A percentile compares a stretch with the other conserved stretches of the same genome.
These are phyloP conservation scores for Linaria vulgaris DNA, from an alignment of 257 asterid species.

Conservation along the genomic window DNA sequence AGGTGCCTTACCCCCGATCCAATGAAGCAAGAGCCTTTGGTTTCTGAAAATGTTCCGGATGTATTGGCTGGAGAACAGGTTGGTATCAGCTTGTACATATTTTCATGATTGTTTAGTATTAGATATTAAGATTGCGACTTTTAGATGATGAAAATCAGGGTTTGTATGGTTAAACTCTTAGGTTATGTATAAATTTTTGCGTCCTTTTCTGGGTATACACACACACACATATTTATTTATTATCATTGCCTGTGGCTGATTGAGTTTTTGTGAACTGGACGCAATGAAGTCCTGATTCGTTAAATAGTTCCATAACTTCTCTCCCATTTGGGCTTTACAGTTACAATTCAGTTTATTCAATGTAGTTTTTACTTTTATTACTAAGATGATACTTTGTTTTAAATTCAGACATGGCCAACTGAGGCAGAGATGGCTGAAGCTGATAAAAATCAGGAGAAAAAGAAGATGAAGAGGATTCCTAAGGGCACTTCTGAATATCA, in stretches of 20 bases:
- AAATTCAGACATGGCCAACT: conserved; percentile 91
- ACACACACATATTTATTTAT: no score
- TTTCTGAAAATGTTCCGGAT: conserved; percentile 80
- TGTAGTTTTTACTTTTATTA: conserved; percentile 22
- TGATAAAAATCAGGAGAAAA: conserved; percentile 49
- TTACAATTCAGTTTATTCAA: conserved; percentile 7
- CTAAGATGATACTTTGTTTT: conserved; percentile 18
- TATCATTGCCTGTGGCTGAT: conserved; percentile 9
- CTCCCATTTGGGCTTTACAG: conserved; percentile 15
- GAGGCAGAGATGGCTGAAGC: conserved; percentile 98
- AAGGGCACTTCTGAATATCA: conserved; percentile 90
- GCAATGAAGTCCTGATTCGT: conserved; percentile 8
- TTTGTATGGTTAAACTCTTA: background rate
- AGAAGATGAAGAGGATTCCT: conserved; percentile 64
- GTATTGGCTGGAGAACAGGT: conserved; percentile 98
- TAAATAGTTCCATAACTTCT: conserved; percentile 15
- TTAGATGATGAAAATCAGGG: background rate
- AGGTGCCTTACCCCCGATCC: conserved; percentile 76
- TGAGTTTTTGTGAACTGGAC: conserved; percentile 2
- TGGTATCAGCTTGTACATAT: conserved; percentile 12
- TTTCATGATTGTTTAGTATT: conserved; percentile 21
- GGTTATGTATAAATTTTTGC: background rate
- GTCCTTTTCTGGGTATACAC: no score
- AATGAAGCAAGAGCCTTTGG: conserved; percentile 80
- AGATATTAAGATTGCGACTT: background rate